Evolutionary conservation across 306 rosid species (phyloP), one percentile per base, ranked within the genome.

Genomic region (Lathyrus tuberosus): DNA sequence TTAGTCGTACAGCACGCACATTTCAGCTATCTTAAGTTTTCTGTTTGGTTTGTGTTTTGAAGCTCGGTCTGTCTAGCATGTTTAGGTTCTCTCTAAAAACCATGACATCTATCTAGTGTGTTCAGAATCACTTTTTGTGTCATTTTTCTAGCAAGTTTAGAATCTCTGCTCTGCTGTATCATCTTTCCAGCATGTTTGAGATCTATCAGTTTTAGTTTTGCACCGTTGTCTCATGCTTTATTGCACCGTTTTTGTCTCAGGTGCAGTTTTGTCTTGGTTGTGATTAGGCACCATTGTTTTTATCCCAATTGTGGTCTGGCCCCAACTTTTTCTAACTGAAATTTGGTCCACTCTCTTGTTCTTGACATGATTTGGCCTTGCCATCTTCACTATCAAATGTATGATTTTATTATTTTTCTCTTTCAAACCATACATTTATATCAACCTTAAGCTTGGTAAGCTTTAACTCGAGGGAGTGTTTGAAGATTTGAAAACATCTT

Each of bases 161-260:
- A 59, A 30, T 59, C 43, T 13, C 43, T 58, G 6, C 42, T 59
- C 22, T 8, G 43, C 17, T n/a, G 10, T n/a, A 13, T 59, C 41
- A 58, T 31, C 6, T 58, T 52, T 58, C 6, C 64, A 3, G 22
- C 2, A 2, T 58, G 64, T 30, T 31, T 58, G 41, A 5, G 41
- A 58, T 14, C 20, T 56, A 35, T 58, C 22, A n/a, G 22, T 58
- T 30, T 31, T n/a, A 10, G 64, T 58, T 58, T 31, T n/a, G 64
- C 59, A 9, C 28, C 14, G 3, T 22, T 52, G 59, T 22, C 15
- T 52, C 59, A 52, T 52, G 59, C 42, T 8, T 31, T 22, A 5
- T 22, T 54, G 15, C 35, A 54, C 61, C 28, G 38, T 3, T 30
- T 57, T 57, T 31, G 20, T 58, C 42, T 57, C 63, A n/a, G 42